phyloP scores from a whole-genome alignment of 805 yeast genomes.

The Wickerhamiella galacta region DNA sequence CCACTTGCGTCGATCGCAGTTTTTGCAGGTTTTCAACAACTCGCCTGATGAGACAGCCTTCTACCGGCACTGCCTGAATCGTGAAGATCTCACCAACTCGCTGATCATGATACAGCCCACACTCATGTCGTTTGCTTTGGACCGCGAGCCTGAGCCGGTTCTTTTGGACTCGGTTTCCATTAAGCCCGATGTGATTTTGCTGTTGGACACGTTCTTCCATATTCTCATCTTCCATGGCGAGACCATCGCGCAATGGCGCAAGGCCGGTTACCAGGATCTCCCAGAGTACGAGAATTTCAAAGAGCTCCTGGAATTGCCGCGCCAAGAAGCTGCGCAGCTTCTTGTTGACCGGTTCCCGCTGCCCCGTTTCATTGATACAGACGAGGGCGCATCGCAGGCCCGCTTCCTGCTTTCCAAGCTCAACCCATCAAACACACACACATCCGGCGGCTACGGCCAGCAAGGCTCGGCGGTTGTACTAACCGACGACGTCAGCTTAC shows the following conservation, averaged over 20 bases:
- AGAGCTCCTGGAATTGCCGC: slow-evolving; percentile 72
- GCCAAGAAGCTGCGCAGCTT: slow-evolving; percentile 80
- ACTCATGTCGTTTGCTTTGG: slow-evolving; percentile 67
- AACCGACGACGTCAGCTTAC: slow-evolving; percentile 91
- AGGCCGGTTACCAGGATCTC: slow-evolving; percentile 82
- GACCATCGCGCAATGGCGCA: slow-evolving; percentile 91
- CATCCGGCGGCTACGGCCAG: slow-evolving; percentile 36
- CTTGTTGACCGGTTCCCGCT: slow-evolving; percentile 90
- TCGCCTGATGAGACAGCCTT: slow-evolving; percentile 98
- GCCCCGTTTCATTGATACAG: slow-evolving; percentile 93
- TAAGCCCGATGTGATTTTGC: slow-evolving; percentile 69
- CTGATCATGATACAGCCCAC: slow-evolving; percentile 97
- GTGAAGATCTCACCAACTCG: slow-evolving; percentile 86
- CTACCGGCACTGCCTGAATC: slow-evolving; percentile 77
- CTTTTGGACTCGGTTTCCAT: slow-evolving; percentile 84
- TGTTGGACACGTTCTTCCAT: slow-evolving; percentile 92
- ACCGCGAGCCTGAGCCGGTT: slow-evolving; percentile 78
- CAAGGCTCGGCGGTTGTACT: slow-evolving; percentile 59
- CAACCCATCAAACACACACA: slow-evolving; percentile 81
- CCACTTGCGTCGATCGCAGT: slow-evolving; percentile 90
- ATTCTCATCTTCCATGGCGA: slow-evolving; percentile 91
- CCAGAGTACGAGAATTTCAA: slow-evolving; percentile 82
- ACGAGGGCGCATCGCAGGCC: slow-evolving; percentile 97
- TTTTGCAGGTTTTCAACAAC: slow-evolving; percentile 87
- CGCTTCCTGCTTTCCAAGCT: slow-evolving; percentile 87